Evolutionary conservation across 371 early-diverging fungal genomes (phyloP).

Genomic region (Rhizopus delemar): DNA sequence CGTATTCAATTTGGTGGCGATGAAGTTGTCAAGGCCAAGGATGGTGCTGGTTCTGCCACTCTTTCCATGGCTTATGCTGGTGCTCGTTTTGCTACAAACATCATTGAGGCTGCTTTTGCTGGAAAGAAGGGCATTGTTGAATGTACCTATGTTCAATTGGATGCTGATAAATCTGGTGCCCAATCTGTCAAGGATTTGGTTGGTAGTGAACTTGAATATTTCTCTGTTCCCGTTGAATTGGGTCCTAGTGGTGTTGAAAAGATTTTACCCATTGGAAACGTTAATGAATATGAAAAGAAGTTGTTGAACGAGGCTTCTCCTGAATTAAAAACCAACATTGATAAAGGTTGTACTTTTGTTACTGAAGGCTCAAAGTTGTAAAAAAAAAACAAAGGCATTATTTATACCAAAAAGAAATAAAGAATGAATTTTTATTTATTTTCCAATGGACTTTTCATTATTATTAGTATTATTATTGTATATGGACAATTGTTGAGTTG

Average conservation of each 20-base stretch:
- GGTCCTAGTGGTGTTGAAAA: conserved; percentile 75
- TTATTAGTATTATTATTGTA: conserved; percentile 16
- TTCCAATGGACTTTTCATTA: conserved; percentile 20
- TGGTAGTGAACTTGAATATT: conserved; percentile 67
- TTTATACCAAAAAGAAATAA: conserved; percentile 16
- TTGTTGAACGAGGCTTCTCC: conserved; percentile 69
- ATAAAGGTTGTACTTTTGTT: conserved; percentile 63
- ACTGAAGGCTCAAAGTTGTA: conserved; percentile 44
- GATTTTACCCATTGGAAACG: conserved; percentile 68
- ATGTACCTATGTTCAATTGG: conserved; percentile 81
- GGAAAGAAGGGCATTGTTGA: conserved; percentile 71
- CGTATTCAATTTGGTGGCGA: conserved; percentile 95
- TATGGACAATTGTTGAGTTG: conserved; percentile 35
- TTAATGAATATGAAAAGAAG: conserved; percentile 70
- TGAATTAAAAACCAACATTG: conserved; percentile 83
- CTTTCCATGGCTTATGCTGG: conserved; percentile 92
- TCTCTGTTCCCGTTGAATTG: conserved; percentile 83
- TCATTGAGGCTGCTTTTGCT: conserved; percentile 69
- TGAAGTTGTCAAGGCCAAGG: conserved; percentile 95
- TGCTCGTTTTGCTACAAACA: conserved; percentile 76
- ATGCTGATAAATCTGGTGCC: conserved; percentile 60
- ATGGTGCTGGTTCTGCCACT: conserved; percentile 80
- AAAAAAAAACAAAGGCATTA: conserved; percentile 3
- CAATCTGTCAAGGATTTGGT: conserved; percentile 56
- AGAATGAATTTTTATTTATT: conserved; percentile 6